Conservation (phyloP, 148 eudicot species). For the Chenopodium album region DNA sequence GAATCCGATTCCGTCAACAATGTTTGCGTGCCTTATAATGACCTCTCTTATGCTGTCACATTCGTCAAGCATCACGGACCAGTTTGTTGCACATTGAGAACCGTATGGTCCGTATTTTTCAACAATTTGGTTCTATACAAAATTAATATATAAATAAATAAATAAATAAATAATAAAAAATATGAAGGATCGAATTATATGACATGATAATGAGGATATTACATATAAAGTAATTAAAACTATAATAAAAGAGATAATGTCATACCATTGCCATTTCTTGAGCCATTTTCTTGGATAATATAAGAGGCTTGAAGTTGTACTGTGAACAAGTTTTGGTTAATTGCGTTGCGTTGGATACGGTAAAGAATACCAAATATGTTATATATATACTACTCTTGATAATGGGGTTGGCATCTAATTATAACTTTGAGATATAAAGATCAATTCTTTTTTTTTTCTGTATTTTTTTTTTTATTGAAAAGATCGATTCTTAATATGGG, state of each 20-base stretch:
- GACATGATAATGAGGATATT: not conserved
- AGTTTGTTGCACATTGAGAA: conserved; percentile 10
- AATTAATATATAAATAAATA: not conserved
- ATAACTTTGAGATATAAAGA: not conserved
- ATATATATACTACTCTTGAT: not conserved
- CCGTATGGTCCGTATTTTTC: conserved; percentile 23
- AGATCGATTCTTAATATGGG: not conserved
- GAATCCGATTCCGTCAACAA: conserved; percentile 23
- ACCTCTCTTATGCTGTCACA: conserved; percentile 7
- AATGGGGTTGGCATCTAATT: not conserved
- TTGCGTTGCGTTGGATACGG: not conserved
- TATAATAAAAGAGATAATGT: not conserved
- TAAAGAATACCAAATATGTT: not conserved
- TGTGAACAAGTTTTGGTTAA: not conserved
- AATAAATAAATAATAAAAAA: not conserved
- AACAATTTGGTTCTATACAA: not conserved
- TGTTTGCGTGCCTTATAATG: not conserved
- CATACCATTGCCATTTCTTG: conserved; percentile 4
- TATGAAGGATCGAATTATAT: not conserved
- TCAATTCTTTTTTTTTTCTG: not conserved
- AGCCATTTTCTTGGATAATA: not conserved
- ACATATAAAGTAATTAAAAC: not conserved
- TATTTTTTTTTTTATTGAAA: not conserved
- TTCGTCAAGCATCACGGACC: not conserved
- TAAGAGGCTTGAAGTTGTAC: not conserved